phyloP scores from a whole-genome alignment of 2,329 filamentous ascomycete species.

The Alternaria gansuensis region DNA sequence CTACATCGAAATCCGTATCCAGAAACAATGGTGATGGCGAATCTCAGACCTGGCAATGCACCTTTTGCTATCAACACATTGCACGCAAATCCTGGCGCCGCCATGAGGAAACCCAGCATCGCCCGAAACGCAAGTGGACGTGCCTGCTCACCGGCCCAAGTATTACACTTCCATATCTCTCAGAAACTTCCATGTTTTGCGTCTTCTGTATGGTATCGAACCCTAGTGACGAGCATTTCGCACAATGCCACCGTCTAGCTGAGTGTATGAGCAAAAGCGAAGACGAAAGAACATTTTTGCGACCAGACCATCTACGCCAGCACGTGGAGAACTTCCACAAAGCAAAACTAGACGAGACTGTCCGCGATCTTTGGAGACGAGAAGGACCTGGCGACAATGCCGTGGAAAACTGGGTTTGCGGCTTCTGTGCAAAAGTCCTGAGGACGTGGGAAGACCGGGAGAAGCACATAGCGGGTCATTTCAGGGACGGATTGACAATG shows the following conservation, averaged over 20 bases:
- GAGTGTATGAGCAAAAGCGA: slow-evolving; percentile 43
- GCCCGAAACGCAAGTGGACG: slow-evolving; percentile 47
- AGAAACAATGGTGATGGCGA: slow-evolving; percentile 4
- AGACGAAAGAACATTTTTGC: slow-evolving; percentile 43
- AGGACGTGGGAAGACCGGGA: slow-evolving; percentile 43
- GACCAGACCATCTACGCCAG: slow-evolving; percentile 48
- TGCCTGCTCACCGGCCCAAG: slow-evolving; percentile 44
- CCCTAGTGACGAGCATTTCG: slow-evolving; percentile 45
- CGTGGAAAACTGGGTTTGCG: slow-evolving; percentile 40
- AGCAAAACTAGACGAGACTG: slow-evolving; percentile 33
- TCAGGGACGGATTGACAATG: slow-evolving; percentile 47
- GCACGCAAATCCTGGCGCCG: slow-evolving; percentile 50
- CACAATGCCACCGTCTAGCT: slow-evolving; percentile 38
- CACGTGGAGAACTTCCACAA: slow-evolving; percentile 49
- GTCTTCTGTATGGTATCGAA: slow-evolving; percentile 43
- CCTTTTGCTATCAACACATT: slow-evolving; percentile 42
- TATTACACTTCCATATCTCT: slow-evolving; percentile 22
- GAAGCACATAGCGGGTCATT: slow-evolving; percentile 46
- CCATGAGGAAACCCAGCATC: slow-evolving; percentile 51
- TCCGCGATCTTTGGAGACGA: slow-evolving; percentile 43
- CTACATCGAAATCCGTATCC: slow-evolving; percentile 12
- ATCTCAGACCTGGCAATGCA: slow-evolving; percentile 48
- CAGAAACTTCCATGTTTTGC: slow-evolving; percentile 27
- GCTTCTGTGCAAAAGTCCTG: slow-evolving; percentile 42
- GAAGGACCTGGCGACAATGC: slow-evolving; percentile 24